Base-by-base conservation (phyloP, 179 eudicot species). In the Vitellaria paradoxa region DNA sequence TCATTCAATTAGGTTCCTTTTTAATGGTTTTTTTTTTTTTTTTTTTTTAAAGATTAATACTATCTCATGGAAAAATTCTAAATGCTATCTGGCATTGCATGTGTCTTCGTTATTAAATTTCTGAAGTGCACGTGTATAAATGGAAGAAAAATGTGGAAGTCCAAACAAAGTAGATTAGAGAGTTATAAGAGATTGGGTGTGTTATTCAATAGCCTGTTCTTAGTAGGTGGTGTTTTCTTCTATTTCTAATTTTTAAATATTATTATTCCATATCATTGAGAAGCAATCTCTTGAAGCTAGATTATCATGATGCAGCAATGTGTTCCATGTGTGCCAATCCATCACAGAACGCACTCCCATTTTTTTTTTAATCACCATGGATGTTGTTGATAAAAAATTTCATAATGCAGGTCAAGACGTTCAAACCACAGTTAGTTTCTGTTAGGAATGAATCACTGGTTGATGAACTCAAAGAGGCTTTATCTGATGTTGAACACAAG, bases 391-490 rank as follows among this genome's bases (percentile, higher is more conserved):
- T 46, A 24, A 13, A 15, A 60, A 8, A 24, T 53, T 80, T 45
- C 69, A 73, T 76, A 24, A 14, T 79, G 66, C 86, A 96, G 99
- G 85, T 96, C 53, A 96, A 84, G 81, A 89, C 82, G 77, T 96
- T 96, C 77, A 94, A 78, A 81, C 99, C 99, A 20, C 86, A 96
- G 68, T 82, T 96, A 73, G 99, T 96, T 65, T 83, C 99, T 30
- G 82, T 96, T 40, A 86, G 89, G 77, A 84, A 91, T 64, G 99
- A 91, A 81, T 90, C 96, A 68, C 87, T 91, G 72, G 68, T 89
- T 84, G 86, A 65, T 77, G 99, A 94, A 85, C 99, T 96, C 71
- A 88, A 79, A 84, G 98, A 92, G 80, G 99, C 99, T 88, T 85
- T 96, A 77, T 88, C 91, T 66, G 97, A 87, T 86, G 79, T 82